phyloP scores from a whole-genome alignment of 2,329 filamentous ascomycete species.

The Colletotrichum tropicicola region DNA sequence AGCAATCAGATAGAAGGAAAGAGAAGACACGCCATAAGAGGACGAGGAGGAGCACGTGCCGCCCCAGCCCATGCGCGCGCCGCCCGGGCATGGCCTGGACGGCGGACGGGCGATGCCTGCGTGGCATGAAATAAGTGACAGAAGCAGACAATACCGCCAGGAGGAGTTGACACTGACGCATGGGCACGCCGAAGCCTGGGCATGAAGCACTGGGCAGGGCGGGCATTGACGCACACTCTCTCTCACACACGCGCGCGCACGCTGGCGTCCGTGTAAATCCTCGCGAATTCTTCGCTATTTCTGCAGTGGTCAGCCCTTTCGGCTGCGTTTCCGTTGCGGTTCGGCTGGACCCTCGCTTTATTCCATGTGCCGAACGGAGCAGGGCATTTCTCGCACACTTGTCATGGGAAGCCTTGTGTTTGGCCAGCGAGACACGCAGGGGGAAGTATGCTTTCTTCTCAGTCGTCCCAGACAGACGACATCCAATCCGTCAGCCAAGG shows the following conservation, averaged over 20 bases:
- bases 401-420: too few relatives aligned
- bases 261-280: background rate
- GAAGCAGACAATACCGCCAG: too few relatives aligned
- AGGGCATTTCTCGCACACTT: background rate
- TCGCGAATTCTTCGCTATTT: conserved; percentile 4
- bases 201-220: conserved; percentile 2
- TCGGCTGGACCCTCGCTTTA: background rate
- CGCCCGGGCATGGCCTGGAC: too few relatives aligned
- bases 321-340: background rate
- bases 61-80: too few relatives aligned
- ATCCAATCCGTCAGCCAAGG: too few relatives aligned
- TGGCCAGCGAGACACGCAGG: too few relatives aligned
- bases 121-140: too few relatives aligned
- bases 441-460: background rate
- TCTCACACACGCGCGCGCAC: too few relatives aligned
- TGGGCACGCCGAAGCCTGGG: background rate
- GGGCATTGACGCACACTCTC: background rate
- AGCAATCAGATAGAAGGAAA: background rate
- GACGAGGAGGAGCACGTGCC: too few relatives aligned
- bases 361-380: background rate
- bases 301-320: background rate
- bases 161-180: background rate
- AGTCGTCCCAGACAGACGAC: too few relatives aligned
- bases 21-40: too few relatives aligned
- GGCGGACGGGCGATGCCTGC: too few relatives aligned